Conservation (phyloP, 768 basidiomycete genomes). For the Rickenella mellea region DNA sequence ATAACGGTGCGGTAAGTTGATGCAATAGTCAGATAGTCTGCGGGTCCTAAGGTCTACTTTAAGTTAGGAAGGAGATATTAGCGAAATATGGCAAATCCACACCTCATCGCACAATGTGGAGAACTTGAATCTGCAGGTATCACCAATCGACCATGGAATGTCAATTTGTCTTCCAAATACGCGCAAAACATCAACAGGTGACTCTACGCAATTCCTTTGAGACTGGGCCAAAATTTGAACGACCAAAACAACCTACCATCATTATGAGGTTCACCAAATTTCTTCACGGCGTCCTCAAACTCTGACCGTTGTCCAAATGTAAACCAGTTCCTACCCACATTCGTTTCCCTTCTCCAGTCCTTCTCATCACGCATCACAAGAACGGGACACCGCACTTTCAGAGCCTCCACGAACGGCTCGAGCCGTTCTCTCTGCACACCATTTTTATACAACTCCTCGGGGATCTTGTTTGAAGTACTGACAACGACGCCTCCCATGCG, state of each 20-base stretch:
- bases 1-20: constrained; percentile 39
- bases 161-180: constrained; percentile 40
- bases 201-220: not conserved
- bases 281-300: constrained; percentile 12
- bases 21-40: constrained; percentile 48
- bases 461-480: constrained; percentile 40
- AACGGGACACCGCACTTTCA: constrained; percentile 44
- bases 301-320: constrained; percentile 11
- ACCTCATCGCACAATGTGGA: constrained; percentile 37
- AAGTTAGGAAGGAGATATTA: not conserved
- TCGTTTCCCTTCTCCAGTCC: constrained; percentile 31
- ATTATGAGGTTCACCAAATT: not conserved
- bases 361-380: constrained; percentile 31
- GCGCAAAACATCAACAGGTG: constrained; percentile 17
- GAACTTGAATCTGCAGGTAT: constrained; percentile 38
- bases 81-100: not conserved
- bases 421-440: constrained; percentile 49
- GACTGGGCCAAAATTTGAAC: not conserved
- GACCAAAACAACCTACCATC: not conserved
- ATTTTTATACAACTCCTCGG: constrained; percentile 46
- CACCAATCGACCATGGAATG: constrained; percentile 33
- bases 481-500: constrained; percentile 49
- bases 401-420: constrained; percentile 45
- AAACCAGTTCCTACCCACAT: constrained; percentile 22
- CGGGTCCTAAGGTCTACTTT: constrained; percentile 37